Conservation (phyloP, 169 alveolate genomes). For the Eimeria acervulina region DNA sequence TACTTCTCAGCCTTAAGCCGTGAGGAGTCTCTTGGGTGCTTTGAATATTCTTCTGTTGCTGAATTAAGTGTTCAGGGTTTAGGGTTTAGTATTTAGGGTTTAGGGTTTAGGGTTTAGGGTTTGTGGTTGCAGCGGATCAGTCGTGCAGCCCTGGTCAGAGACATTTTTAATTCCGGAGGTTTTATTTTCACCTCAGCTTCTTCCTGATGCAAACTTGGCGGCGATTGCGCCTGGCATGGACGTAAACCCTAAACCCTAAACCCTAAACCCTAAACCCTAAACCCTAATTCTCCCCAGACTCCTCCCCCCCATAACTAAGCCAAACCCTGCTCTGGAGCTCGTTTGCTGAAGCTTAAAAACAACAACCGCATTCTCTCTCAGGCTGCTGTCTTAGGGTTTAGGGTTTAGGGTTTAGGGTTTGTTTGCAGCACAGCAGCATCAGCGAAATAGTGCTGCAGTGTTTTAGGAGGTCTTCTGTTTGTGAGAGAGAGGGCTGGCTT, state of each 20-base stretch:
- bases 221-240: conserved; percentile 66
- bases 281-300: background rate
- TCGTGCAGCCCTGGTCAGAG: conserved; percentile 70
- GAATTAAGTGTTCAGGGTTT: background rate
- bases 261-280: conserved; percentile 66
- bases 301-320: background rate
- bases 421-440: conserved; percentile 69
- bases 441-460: conserved; percentile 48
- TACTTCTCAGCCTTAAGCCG: background rate
- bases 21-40: background rate
- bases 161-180: conserved; percentile 71
- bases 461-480: conserved; percentile 45
- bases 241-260: conserved; percentile 64
- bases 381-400: background rate
- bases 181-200: conserved; percentile 70
- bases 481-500: conserved; percentile 71
- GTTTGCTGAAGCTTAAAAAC: too few relatives aligned
- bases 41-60: background rate
- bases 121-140: conserved; percentile 71
- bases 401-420: conserved; percentile 41
- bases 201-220: conserved; percentile 61
- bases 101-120: conserved; percentile 50
- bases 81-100: conserved; percentile 16
- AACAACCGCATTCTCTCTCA: too few relatives aligned
- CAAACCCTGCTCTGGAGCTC: background rate